A percentile compares a stretch with the other conserved stretches of the same genome.
Evolutionary conservation across 257 asterid species (phyloP).

Genomic region (Rehmannia glutinosa): DNA sequence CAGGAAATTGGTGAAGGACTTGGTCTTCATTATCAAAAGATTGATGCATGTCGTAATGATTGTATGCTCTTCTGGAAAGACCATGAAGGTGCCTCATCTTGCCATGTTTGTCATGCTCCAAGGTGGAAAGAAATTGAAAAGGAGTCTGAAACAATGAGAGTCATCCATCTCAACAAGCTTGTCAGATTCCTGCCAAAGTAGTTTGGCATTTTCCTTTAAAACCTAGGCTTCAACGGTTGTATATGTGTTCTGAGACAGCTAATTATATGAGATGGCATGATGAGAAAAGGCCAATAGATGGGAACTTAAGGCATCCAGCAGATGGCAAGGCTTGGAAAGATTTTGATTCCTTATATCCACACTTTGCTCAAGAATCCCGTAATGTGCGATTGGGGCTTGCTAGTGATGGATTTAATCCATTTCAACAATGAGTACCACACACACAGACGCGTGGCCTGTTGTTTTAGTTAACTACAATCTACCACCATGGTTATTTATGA

Average conservation of each 20-base stretch:
- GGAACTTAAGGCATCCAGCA: too few relatives aligned
- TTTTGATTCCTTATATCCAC: neutral
- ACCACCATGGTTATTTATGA: neutral
- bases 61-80: too few relatives aligned
- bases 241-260: neutral
- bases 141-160: neutral
- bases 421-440: neutral
- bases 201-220: neutral
- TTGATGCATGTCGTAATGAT: too few relatives aligned
- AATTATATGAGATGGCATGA: neutral
- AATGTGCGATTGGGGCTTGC: neutral
- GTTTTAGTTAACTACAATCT: neutral
- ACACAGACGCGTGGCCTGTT: neutral
- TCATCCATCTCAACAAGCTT: neutral
- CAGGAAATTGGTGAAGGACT: too few relatives aligned
- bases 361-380: neutral
- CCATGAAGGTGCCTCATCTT: too few relatives aligned
- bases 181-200: neutral
- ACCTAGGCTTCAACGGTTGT: conserved; percentile 4
- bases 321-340: neutral
- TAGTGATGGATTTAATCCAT: neutral
- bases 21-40: too few relatives aligned
- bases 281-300: too few relatives aligned
- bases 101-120: too few relatives aligned
- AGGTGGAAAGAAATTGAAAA: too few relatives aligned